phyloP scores from a whole-genome alignment of 768 basidiomycete genomes.

The Leucocoprinus sp. region DNA sequence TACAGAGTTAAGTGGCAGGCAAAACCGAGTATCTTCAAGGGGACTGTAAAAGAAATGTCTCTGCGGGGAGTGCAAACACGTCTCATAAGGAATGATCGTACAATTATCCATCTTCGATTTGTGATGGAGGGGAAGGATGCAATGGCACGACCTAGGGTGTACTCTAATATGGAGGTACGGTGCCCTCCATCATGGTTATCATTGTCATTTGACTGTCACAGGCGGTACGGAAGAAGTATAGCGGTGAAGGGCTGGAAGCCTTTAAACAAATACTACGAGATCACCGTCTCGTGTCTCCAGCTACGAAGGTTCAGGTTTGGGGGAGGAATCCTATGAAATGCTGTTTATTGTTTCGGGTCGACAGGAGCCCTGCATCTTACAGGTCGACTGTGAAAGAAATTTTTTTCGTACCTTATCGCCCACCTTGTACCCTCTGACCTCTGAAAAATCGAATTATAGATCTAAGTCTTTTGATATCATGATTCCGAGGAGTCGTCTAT shows the following conservation, averaged over 20 bases:
- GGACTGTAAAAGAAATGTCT: not conserved
- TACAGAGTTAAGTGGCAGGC: not conserved
- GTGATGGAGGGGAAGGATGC: not conserved
- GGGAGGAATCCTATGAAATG: not conserved
- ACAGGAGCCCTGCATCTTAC: not conserved
- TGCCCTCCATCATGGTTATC: not conserved
- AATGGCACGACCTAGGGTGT: slow-evolving; percentile 1
- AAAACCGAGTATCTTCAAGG: not conserved
- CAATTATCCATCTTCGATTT: slow-evolving; percentile 2
- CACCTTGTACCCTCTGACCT: not conserved
- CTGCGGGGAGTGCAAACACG: not conserved
- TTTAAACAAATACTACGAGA: not conserved
- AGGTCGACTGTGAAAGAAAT: not conserved
- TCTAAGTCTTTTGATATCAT: too few relatives aligned
- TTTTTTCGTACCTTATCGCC: slow-evolving; percentile 3
- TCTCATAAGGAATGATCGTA: slow-evolving; percentile 1
- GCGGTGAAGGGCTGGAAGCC: not conserved
- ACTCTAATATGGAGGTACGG: slow-evolving; percentile 4
- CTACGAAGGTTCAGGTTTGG: not conserved
- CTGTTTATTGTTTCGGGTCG: not conserved
- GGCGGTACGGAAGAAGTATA: slow-evolving; percentile 4
- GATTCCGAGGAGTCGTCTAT: too few relatives aligned
- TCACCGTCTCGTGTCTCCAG: not conserved
- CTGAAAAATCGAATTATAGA: too few relatives aligned
- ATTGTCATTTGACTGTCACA: not conserved